Evolutionary conservation across 2,329 filamentous ascomycete species (phyloP).

Genomic region (Fusarium incarnatum): DNA sequence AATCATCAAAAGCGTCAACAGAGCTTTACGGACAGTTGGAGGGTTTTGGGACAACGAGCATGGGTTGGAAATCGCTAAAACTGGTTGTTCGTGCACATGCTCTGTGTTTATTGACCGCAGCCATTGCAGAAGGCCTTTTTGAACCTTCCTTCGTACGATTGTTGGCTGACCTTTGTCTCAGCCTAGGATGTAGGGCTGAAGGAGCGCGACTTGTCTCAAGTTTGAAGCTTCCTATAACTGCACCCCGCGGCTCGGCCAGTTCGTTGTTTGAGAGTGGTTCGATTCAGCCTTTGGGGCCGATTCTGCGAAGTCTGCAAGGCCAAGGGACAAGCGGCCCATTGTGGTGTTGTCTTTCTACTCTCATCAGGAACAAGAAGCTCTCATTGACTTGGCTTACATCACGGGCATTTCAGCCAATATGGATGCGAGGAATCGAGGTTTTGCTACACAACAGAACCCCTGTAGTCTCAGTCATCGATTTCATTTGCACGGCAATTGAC

Average conservation of each 20-base stretch:
- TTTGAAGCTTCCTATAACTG: slow-evolving; percentile 26
- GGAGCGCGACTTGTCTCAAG: slow-evolving; percentile 44
- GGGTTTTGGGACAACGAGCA: slow-evolving; percentile 43
- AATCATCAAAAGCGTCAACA: slow-evolving; percentile 43
- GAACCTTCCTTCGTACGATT: slow-evolving; percentile 45
- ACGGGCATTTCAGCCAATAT: slow-evolving; percentile 42
- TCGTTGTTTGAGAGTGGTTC: slow-evolving; percentile 32
- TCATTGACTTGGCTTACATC: slow-evolving; percentile 44
- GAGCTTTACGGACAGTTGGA: slow-evolving; percentile 54
- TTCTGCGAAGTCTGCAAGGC: slow-evolving; percentile 30
- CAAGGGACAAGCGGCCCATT: slow-evolving; percentile 18
- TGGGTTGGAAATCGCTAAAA: slow-evolving; percentile 52
- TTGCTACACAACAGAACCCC: slow-evolving; percentile 40
- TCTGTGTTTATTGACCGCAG: slow-evolving; percentile 45
- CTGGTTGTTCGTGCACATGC: slow-evolving; percentile 51
- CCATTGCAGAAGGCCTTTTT: slow-evolving; percentile 50
- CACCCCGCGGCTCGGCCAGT: slow-evolving; percentile 27
- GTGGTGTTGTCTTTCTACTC: slow-evolving; percentile 41
- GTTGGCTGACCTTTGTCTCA: slow-evolving; percentile 48
- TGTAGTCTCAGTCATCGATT: slow-evolving; percentile 39
- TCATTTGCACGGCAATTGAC: slow-evolving; percentile 42
- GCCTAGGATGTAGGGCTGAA: slow-evolving; percentile 46
- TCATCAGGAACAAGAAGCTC: slow-evolving; percentile 38
- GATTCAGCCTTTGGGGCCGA: slow-evolving; percentile 39
- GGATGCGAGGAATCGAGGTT: slow-evolving; percentile 44